Base-by-base conservation (phyloP, 805 yeast species). In the Wilhelminamyces savonicus region DNA sequence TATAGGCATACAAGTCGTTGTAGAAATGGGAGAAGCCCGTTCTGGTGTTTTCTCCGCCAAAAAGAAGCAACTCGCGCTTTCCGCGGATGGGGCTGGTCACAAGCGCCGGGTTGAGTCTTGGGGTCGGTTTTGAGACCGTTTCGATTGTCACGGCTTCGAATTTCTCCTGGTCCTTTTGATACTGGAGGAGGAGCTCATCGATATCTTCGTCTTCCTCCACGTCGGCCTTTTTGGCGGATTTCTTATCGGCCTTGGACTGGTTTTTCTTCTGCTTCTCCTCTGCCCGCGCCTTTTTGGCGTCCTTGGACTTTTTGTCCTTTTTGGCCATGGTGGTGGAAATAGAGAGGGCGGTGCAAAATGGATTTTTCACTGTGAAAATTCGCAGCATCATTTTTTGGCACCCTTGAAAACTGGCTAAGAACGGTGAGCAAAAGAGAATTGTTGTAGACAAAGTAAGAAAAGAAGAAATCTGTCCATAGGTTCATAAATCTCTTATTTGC, bases 121-220 rank as follows among this genome's bases (percentile, higher is more conserved):
- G 76, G 1, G 76, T 48, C 0, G 97, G 97, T 32, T 71, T 67
- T 1, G 56, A 55, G 15, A 76, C 70, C 1, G 66, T 54, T 15
- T 76, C 78, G 13, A 86, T 62, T 20, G 69, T 69, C 21, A 90
- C 74, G 13, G 84, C 81, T 42, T 81, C 81, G 41, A 82, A 84
- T 35, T 71, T 76, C 31, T 73, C 82, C 54, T 92, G 97, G 25
- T 88, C 83, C 40, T 71, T 66, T 33, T 88, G 86, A 45, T 77
- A 80, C 38, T 81, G 81, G 19, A 75, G 82, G 31, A 90, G 62
- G 27, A 90, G 72, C 42, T 82, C 82, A 53, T 90, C 97, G 29
- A 90, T 76, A 52, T 86, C 95, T 36, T 81, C 68, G 41, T 83
- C 94, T 21, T 84, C 87, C 24, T 84, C 94, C 30, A 77, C 85